Evolutionary conservation across 1,139 yeast species (phyloP), one percentile per base, ranked within the genome.

Genomic region (Trichomonascaceae sp.): DNA sequence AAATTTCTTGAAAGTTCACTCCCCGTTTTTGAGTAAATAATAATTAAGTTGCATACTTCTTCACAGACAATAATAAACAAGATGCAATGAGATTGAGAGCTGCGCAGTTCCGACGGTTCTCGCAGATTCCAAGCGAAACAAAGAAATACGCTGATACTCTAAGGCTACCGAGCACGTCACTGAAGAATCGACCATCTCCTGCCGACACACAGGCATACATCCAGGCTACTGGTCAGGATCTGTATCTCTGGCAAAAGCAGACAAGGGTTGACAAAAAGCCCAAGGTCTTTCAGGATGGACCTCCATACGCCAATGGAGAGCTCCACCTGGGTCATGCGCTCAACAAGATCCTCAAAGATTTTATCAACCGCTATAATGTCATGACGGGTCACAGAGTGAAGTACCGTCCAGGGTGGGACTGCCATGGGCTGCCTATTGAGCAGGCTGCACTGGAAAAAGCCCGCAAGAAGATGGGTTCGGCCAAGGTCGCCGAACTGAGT

Each of bases 351-450:
- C 57, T 84, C 37, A 89, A 89, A 54, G 99, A 89, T 56, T 74
- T 89, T 34, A 73, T 87, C 36, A 74, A 74, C 43, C 63, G 99
- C 34, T 76, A 65, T 46, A 75, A 82, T 48, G 59, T 87, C 28
- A 56, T 78, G 31, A 57, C 64, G 29, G 79, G 85, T 16, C 68
- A 71, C 41, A 64, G 65, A 30, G 71, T 89, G 4, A 63, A 68
- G 36, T 89, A 82, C 50, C 67, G 68, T 30, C 96, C 97, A 0
- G 99, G 99, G 1, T 89, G 98, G 97, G 99, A 89, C 54, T 89
- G 98, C 51, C 99, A 89, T 59, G 99, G 99, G 0, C 62, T 89
- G 23, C 99, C 99, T 1, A 89, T 89, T 42, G 99, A 89, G 55
- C 64, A 82, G 54, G 84, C 84, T 46, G 93, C 93, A 0, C 57